Evolutionary conservation across 192 early-diverging fungal species (phyloP).

Genomic region (Mortierella hygrophila): DNA sequence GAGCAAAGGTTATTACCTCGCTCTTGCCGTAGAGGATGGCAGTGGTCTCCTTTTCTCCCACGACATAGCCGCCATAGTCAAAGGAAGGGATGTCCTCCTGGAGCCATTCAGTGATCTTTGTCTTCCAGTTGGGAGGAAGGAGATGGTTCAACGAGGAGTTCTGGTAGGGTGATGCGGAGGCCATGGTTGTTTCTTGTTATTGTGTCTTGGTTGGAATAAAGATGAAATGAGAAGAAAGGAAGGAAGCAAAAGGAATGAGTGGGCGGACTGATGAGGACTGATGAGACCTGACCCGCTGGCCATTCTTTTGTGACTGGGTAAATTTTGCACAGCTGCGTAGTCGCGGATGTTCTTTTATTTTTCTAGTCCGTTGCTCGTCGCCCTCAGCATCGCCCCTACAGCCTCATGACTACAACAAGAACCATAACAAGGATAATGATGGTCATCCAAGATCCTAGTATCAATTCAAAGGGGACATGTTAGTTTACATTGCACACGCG

Average conservation of each 20-base stretch:
- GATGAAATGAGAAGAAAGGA: background rate
- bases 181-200: constrained; percentile 14
- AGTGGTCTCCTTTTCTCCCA: constrained; percentile 85
- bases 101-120: constrained; percentile 85
- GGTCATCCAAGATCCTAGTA: constrained; percentile 59
- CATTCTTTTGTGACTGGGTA: background rate
- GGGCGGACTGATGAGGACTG: background rate
- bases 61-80: constrained; percentile 98
- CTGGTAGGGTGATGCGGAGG: constrained; percentile 55
- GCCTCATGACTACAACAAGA: constrained; percentile 54
- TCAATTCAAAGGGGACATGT: background rate
- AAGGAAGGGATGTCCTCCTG: constrained; percentile 97
- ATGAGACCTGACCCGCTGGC: background rate
- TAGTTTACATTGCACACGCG: background rate
- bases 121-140: constrained; percentile 80
- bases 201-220: background rate
- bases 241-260: background rate
- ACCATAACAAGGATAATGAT: constrained; percentile 59
- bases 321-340: background rate
- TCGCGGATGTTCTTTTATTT: background rate
- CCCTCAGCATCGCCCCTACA: background rate
- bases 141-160: constrained; percentile 65
- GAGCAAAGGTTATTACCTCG: constrained; percentile 31
- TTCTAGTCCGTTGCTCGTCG: background rate
- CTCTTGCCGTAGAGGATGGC: constrained; percentile 93